Evolutionary conservation across 345 rosid genomes (phyloP).

Genomic region (Diplotaxis tenuifolia): DNA sequence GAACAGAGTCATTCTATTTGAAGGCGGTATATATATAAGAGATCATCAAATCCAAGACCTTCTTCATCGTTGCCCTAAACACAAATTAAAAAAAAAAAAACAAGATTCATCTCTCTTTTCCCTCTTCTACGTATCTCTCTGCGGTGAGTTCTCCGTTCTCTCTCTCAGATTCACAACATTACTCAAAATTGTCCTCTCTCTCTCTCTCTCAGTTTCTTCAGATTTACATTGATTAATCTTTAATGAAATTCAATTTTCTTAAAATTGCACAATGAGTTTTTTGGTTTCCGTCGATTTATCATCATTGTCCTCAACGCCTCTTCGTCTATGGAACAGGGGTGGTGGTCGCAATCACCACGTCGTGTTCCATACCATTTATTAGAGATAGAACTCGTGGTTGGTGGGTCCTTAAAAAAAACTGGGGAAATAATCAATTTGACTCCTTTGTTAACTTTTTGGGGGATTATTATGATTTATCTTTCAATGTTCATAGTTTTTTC

Average conservation of each 20-base stretch:
- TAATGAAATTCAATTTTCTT: background rate
- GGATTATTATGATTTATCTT: background rate
- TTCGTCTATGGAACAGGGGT: background rate
- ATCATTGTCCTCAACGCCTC: background rate
- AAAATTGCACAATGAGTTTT: background rate
- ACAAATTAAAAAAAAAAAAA: background rate
- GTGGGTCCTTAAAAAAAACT: conserved; percentile 12
- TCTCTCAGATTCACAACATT: background rate
- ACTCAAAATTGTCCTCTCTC: background rate
- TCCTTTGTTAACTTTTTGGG: background rate
- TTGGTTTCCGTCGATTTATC: conserved; percentile 10
- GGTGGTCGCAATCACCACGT: conserved; percentile 1
- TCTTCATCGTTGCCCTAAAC: conserved; percentile 9
- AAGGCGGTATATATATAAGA: conserved; percentile 1
- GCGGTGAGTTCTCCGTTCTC: conserved; percentile 20
- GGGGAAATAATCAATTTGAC: background rate
- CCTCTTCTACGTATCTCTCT: conserved; percentile 21
- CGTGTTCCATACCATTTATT: background rate
- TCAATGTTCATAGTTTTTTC: background rate
- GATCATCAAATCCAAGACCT: background rate
- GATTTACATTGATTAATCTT: background rate
- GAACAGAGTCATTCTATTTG: background rate
- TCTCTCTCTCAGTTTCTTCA: background rate
- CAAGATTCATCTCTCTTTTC: conserved; percentile 14
- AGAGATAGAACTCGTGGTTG: background rate